Conservation (phyloP, 2,329 filamentous ascomycete species). For the Penicillium decumbens region DNA sequence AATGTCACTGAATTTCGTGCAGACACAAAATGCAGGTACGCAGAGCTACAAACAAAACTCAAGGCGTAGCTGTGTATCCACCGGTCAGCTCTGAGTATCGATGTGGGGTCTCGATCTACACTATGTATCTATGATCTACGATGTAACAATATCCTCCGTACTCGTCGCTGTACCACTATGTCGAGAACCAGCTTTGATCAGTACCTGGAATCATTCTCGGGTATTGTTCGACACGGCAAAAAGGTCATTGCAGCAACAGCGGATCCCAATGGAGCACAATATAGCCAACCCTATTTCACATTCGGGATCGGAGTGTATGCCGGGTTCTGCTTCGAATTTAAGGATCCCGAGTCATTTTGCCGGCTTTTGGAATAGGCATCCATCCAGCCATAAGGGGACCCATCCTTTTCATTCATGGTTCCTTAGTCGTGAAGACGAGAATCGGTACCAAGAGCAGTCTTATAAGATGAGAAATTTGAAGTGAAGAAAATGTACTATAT, state of each 20-base stretch:
- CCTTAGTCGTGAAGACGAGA: background rate
- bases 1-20: background rate
- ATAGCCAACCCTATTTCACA: conserved; percentile 5
- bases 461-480: background rate
- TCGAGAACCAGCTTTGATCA: background rate
- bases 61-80: background rate
- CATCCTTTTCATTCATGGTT: background rate
- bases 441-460: background rate
- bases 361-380: background rate
- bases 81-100: background rate
- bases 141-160: background rate
- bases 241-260: conserved; percentile 1
- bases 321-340: background rate
- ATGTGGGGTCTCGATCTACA: background rate
- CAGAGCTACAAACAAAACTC: background rate
- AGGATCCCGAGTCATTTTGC: background rate
- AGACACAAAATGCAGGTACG: background rate
- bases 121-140: background rate
- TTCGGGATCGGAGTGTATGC: conserved; percentile 12
- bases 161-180: background rate
- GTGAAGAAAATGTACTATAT: background rate
- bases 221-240: background rate
- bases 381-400: background rate
- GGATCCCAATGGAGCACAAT: background rate
- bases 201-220: background rate